phyloP scores from a whole-genome alignment of 768 basidiomycete genomes.

The Amanita phalloides region DNA sequence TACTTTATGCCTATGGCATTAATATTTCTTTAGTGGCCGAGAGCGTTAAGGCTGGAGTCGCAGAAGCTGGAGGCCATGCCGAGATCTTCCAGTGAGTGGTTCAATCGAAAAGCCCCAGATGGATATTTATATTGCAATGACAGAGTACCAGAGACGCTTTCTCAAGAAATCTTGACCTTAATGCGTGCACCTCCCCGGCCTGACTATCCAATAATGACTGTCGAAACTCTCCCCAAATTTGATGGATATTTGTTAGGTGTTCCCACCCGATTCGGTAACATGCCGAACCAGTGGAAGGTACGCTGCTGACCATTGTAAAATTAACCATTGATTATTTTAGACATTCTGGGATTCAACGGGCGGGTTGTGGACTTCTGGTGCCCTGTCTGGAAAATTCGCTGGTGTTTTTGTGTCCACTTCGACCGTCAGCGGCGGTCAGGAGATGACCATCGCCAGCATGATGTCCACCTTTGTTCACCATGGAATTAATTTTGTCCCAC shows the following conservation, averaged over 20 bases:
- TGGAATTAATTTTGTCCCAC: constrained; percentile 61
- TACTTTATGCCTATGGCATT: neutral
- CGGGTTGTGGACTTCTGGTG: constrained; percentile 46
- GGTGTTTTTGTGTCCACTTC: constrained; percentile 67
- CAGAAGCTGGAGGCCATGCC: constrained; percentile 35
- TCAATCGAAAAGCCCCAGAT: neutral
- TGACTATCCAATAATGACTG: constrained; percentile 56
- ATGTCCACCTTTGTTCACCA: constrained; percentile 62
- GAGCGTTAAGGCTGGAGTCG: constrained; percentile 36
- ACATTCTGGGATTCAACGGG: constrained; percentile 74
- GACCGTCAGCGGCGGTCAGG: constrained; percentile 76
- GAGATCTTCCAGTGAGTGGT: constrained; percentile 43
- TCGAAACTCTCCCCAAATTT: constrained; percentile 39
- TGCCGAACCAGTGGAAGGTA: constrained; percentile 75
- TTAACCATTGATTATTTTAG: constrained; percentile 14
- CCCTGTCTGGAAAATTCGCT: constrained; percentile 65
- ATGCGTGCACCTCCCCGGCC: constrained; percentile 69
- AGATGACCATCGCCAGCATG: constrained; percentile 37
- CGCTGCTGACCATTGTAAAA: constrained; percentile 11
- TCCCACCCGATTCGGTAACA: constrained; percentile 73
- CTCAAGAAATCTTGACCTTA: constrained; percentile 49
- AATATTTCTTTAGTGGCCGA: constrained; percentile 43
- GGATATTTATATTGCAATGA: neutral
- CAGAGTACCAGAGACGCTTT: constrained; percentile 74
- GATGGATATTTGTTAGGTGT: constrained; percentile 74